These are phyloP conservation scores for Picea engelmannii DNA, from an alignment of 83 land plant species.

Conservation along the genomic window DNA sequence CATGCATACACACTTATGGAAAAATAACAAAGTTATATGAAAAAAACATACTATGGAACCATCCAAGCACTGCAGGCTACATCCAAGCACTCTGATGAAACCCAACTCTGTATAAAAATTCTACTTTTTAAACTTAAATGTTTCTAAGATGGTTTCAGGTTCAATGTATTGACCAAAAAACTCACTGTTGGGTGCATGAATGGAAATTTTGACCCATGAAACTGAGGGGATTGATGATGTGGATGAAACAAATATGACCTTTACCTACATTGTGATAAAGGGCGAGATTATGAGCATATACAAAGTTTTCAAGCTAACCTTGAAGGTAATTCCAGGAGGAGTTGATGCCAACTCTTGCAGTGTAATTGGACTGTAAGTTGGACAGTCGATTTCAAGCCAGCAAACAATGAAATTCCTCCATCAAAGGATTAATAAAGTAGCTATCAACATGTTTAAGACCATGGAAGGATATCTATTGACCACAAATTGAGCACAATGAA, in stretches of 20 bases:
- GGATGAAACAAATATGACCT: conserved; percentile 45
- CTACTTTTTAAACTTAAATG: neutral
- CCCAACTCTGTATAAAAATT: neutral
- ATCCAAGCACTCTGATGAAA: no score
- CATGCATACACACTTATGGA: no score
- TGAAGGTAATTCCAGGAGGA: conserved; percentile 25
- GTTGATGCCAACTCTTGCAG: conserved; percentile 29
- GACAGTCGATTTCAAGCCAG: conserved; percentile 50
- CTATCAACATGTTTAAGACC: conserved; percentile 36
- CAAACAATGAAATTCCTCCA: conserved; percentile 37
- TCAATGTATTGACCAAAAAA: no score
- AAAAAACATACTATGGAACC: no score
- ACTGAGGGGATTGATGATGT: conserved; percentile 57
- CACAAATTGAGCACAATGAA: no score
- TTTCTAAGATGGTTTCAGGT: neutral
- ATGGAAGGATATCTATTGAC: conserved; percentile 23
- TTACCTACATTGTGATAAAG: conserved; percentile 45
- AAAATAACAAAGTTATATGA: no score
- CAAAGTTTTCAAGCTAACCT: conserved; percentile 42
- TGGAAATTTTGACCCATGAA: conserved; percentile 22
- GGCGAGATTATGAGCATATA: conserved; percentile 51
- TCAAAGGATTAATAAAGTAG: conserved; percentile 47
- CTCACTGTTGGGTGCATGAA: conserved; percentile 16
- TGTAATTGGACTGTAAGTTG: conserved; percentile 52
- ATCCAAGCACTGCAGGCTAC: no score